phyloP scores from a whole-genome alignment of 2,329 filamentous ascomycete species.

The Plectosphaerella sp. region DNA sequence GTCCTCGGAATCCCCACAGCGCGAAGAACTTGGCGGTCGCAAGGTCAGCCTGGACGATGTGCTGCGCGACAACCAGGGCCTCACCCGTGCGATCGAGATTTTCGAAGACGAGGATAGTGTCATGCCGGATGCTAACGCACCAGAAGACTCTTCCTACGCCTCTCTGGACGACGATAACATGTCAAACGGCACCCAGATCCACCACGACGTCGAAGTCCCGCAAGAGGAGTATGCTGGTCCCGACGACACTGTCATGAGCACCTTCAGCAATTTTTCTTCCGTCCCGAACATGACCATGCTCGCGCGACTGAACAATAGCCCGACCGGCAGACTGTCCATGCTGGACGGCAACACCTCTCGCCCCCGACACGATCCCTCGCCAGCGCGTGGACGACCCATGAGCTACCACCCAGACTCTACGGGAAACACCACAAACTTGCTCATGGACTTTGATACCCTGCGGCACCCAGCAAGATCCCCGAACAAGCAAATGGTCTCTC shows the following conservation, averaged over 20 bases:
- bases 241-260: conserved; percentile 74
- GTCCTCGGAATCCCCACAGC: conserved; percentile 6
- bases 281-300: conserved; percentile 85
- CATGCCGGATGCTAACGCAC: background rate
- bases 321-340: conserved; percentile 42
- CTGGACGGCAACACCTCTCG: conserved; percentile 35
- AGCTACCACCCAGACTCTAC: conserved; percentile 36
- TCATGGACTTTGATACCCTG: conserved; percentile 80
- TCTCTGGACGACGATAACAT: conserved; percentile 20
- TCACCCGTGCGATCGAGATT: conserved; percentile 57
- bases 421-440: conserved; percentile 67
- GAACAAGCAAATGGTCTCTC: conserved; percentile 20
- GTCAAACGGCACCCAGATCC: conserved; percentile 1
- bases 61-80: conserved; percentile 48
- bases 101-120: conserved; percentile 44
- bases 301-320: conserved; percentile 65
- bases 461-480: conserved; percentile 42
- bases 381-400: conserved; percentile 28
- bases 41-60: conserved; percentile 48
- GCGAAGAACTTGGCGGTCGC: conserved; percentile 18
- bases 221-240: conserved; percentile 37
- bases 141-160: background rate
- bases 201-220: conserved; percentile 1
- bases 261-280: conserved; percentile 84
- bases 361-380: conserved; percentile 25